Base-by-base conservation (phyloP, 192 early-diverging fungal species). In the Powellomyces hirtus region DNA sequence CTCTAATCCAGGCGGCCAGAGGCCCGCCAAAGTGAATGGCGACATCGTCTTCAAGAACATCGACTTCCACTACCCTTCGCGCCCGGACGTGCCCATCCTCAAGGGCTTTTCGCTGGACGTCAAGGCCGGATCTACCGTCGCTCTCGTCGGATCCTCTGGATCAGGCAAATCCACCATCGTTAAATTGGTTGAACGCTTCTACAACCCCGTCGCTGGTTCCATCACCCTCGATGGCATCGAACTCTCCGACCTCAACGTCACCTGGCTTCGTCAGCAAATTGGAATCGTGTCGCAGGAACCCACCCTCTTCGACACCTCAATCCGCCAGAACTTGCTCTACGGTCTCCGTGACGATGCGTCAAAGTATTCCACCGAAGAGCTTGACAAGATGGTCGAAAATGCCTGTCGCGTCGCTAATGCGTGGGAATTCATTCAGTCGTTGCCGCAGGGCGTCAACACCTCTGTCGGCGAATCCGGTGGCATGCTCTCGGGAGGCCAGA, bases 281-380 rank as follows among this genome's bases (percentile, higher is more conserved):
- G 89, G 92, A 3, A 72, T 98, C 14, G 95, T 98, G 7, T 87
- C 89, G 20, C 70, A 65, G 53, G 94, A 94, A 52, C 64, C 93
- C 0, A 84, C 92, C 31, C 83, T 94, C 27, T 97, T 97, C 73
- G 89, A 88, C 29, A 72, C 88, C 60, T 79, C 86, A 53, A 90
- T 98, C 62, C 79, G 82, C 62, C 84, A 95, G 71, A 98, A 98
- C 78, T 81, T 98, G 34, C 79, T 80, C 6, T 93, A 90, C 64
- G 46, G 67, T 50, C 79, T 84, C 14, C 46, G 46, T 14, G n/a
- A 24, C 86, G 88, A 80, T 86, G 89, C 69, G 85, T 87, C 79
- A 16, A 58, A 70, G 13, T 70, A 74, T 50, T 51, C 61, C 11
- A 76, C 81, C 5, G 77, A 81, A n/a, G 73, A 75, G 44, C 57